A percentile compares a stretch with the other conserved stretches of the same genome.
These are phyloP conservation scores for Fusarium scirpi DNA, from an alignment of 2,329 filamentous ascomycete species.

Conservation along the genomic window DNA sequence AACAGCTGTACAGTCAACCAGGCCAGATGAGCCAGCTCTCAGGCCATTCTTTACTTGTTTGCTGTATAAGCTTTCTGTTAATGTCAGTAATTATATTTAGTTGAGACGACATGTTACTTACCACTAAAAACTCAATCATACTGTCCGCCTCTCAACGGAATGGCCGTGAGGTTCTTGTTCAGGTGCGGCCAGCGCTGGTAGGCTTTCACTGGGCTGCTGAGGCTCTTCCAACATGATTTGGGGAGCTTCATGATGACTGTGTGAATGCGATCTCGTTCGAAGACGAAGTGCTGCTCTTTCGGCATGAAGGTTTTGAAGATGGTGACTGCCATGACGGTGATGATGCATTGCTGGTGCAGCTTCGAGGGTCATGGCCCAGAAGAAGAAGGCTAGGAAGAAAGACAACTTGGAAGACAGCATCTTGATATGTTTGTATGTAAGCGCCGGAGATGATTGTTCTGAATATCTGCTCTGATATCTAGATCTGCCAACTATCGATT, in stretches of 20 bases:
- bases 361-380: slow-evolving; percentile 42
- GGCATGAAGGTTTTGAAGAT: slow-evolving; percentile 34
- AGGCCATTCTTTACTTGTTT: background rate
- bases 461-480: slow-evolving; percentile 17
- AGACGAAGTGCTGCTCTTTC: slow-evolving; percentile 54
- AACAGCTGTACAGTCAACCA: background rate
- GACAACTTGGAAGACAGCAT: slow-evolving; percentile 40
- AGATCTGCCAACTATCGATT: slow-evolving; percentile 6
- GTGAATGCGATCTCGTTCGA: slow-evolving; percentile 19
- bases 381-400: slow-evolving; percentile 35
- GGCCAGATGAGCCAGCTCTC: slow-evolving; percentile 26
- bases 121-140: slow-evolving; percentile 4
- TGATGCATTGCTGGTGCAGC: slow-evolving; percentile 45
- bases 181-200: background rate
- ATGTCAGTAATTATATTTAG: background rate
- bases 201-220: slow-evolving; percentile 23
- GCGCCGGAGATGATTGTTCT: background rate
- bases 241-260: slow-evolving; percentile 1
- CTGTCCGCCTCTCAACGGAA: slow-evolving; percentile 7
- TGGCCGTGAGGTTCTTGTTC: background rate
- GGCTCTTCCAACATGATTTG: slow-evolving; percentile 22
- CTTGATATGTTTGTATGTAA: background rate
- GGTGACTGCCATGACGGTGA: slow-evolving; percentile 36
- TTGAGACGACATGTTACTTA: background rate
- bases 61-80: background rate